These are phyloP conservation scores for Pseudogymnoascus sp. DNA, from an alignment of 2,329 filamentous ascomycete species.

Conservation along the genomic window DNA sequence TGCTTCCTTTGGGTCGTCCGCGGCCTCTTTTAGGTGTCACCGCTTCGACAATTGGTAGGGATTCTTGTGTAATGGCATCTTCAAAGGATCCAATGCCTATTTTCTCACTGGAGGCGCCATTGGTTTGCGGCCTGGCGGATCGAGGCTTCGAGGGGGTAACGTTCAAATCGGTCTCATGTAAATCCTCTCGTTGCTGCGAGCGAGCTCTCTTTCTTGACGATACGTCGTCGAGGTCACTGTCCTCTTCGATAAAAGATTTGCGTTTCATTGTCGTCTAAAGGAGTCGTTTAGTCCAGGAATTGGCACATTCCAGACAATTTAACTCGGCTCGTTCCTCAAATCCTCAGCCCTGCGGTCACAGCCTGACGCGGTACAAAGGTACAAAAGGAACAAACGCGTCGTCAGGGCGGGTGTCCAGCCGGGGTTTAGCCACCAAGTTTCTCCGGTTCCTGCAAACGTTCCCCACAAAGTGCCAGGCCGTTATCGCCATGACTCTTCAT, in stretches of 20 bases:
- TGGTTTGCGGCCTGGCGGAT: neutral
- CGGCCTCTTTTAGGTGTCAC: neutral
- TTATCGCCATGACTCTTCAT: slow-evolving; percentile 6
- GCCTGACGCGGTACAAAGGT: neutral
- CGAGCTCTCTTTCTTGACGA: slow-evolving; percentile 3
- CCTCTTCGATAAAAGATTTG: neutral
- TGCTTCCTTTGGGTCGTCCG: neutral
- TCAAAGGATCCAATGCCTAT: neutral
- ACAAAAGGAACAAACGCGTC: slow-evolving; percentile 4
- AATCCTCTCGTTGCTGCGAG: neutral
- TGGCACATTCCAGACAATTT: neutral
- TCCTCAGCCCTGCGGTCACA: neutral
- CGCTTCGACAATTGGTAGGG: neutral
- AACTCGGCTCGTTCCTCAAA: neutral
- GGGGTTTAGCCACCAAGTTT: neutral
- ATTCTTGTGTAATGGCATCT: neutral
- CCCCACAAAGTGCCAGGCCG: slow-evolving; percentile 3
- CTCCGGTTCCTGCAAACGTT: neutral
- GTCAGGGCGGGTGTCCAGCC: neutral
- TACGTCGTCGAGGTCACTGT: neutral
- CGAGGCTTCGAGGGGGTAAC: neutral
- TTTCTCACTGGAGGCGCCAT: neutral
- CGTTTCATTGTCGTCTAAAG: neutral
- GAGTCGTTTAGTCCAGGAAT: neutral
- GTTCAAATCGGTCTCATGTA: neutral